Percentiles rank a stretch among this genome's conserved stretches.
phyloP scores from a whole-genome alignment of 306 rosid species.

The Gleditsia sinensis region DNA sequence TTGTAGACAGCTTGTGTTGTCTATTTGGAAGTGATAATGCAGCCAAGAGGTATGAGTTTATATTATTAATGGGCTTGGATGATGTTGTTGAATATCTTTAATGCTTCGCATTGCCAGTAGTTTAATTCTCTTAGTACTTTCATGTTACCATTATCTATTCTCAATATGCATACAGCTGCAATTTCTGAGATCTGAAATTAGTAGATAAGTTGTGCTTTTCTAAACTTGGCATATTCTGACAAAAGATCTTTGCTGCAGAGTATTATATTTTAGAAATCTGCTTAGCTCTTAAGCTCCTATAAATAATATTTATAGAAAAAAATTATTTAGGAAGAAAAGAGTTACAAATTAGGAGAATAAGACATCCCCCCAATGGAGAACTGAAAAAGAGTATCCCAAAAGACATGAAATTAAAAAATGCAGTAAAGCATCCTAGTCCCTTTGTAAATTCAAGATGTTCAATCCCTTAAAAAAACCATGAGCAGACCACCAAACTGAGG shows the following conservation, averaged over 20 bases:
- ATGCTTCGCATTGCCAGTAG: not conserved
- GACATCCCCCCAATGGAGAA: too few species aligned
- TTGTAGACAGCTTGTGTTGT: constrained; percentile 61
- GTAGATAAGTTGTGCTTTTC: not conserved
- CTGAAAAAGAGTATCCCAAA: too few species aligned
- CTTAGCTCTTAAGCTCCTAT: too few species aligned
- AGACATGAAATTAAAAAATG: too few species aligned
- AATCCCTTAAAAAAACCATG: too few species aligned
- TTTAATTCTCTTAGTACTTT: not conserved
- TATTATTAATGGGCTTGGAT: not conserved
- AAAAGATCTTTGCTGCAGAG: not conserved
- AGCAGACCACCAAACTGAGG: too few species aligned
- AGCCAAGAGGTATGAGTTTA: constrained; percentile 62
- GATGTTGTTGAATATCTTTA: not conserved
- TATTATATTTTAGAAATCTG: too few species aligned
- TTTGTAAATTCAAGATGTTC: too few species aligned
- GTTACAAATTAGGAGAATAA: too few species aligned
- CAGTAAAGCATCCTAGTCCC: too few species aligned
- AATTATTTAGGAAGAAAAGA: too few species aligned
- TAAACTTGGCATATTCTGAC: not conserved
- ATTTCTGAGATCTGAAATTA: not conserved
- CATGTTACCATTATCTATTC: not conserved
- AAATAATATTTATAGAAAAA: too few species aligned
- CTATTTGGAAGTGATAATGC: constrained; percentile 69
- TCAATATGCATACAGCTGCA: not conserved